Evolutionary conservation across 306 rosid species (phyloP), one percentile per base, ranked within the genome.

Genomic region (Crotalaria pallida): DNA sequence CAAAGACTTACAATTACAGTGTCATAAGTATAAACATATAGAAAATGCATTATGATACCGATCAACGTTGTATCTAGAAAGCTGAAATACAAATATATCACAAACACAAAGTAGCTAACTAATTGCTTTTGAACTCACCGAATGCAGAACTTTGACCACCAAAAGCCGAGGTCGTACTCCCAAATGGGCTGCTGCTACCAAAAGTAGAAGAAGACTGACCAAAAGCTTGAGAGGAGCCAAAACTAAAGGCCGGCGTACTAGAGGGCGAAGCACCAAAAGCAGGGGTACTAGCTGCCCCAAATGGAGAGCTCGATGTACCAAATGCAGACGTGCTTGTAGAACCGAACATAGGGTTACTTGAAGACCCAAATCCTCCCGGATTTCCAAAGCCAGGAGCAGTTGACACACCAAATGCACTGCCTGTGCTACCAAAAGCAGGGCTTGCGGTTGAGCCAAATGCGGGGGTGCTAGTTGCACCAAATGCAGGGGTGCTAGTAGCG

Each of bases 131-230:
- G 7, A 81, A 82, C 87, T 87, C 81, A 90, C 96, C 95, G 83
- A 88, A 90, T 23, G 86, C 78, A 77, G 97, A 88, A 76, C 88
- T 90, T 76, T 88, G 95, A 47, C 81, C 91, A 51, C 95, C 95
- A 63, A 87, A 91, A 57, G 96, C 86, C 65, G 96, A 76, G 50
- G 92, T 2, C 31, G 79, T 71, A 49, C 88, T 41, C 21, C 91
- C 89, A 79, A 86, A 92, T 23, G 84, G 86, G 72, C 83, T 79
- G 77, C 83, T 90, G 77, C 88, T 77, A 59, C 96, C 91, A 90
- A 85, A 90, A 66, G 88, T 77, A 75, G 96, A 81, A 67, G 80
- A 53, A 51, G 96, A 87, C 65, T 87, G 94, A 40, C 97, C 97
- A 80, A 94, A 93, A 64, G 84, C 76, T 71, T 76, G 86, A 48